phyloP scores from a whole-genome alignment of 768 basidiomycete species.

The Lactarius indigo region DNA sequence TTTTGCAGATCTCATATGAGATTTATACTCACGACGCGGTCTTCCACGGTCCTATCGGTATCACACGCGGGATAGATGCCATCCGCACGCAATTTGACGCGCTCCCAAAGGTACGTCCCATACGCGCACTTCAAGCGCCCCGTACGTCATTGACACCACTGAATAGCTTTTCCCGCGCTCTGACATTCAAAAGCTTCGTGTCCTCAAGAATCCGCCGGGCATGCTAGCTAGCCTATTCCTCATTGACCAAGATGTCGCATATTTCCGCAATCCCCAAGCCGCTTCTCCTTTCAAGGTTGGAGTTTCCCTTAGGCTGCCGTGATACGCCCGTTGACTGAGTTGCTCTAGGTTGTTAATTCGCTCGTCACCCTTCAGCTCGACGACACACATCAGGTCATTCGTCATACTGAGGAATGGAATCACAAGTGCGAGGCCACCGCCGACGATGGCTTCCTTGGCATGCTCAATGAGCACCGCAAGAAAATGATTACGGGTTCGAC shows the following conservation, averaged over 20 bases:
- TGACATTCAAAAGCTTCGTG: constrained; percentile 41
- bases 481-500: constrained; percentile 39
- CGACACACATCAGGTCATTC: constrained; percentile 36
- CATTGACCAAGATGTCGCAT: constrained; percentile 47
- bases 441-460: constrained; percentile 43
- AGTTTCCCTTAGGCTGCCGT: neutral
- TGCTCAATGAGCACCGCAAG: constrained; percentile 45
- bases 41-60: constrained; percentile 45
- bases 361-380: constrained; percentile 41
- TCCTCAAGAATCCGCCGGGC: constrained; percentile 40
- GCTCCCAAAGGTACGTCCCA: constrained; percentile 37
- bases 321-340: neutral
- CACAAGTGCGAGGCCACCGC: constrained; percentile 36
- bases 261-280: constrained; percentile 38
- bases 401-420: constrained; percentile 46
- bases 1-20: constrained; percentile 39
- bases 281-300: constrained; percentile 41
- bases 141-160: neutral
- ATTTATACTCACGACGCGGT: constrained; percentile 41
- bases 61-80: constrained; percentile 39
- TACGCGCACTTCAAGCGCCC: neutral
- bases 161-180: constrained; percentile 41
- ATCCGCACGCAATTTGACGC: constrained; percentile 45
- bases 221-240: constrained; percentile 39
- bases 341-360: constrained; percentile 37